A percentile compares a stretch with the other conserved stretches of the same genome.
phyloP scores from a whole-genome alignment of 441 rosid species.

The Corymbia citriodora region DNA sequence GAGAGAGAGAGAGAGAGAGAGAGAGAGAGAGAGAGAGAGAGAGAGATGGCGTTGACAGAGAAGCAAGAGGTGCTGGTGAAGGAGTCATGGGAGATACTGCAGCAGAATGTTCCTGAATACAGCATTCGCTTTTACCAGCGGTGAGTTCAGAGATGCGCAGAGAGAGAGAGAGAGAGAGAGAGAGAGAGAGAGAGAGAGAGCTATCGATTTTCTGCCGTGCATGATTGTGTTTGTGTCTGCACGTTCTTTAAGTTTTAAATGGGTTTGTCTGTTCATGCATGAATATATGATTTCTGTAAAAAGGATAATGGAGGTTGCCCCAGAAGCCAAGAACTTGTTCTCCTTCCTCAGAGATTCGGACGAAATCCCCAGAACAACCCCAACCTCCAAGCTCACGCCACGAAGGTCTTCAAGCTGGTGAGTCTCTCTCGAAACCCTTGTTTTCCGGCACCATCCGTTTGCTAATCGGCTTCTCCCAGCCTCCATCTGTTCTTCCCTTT shows the following conservation, averaged over 20 bases:
- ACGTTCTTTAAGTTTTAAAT: background rate
- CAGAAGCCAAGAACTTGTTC: conserved; percentile 48
- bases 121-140: conserved; percentile 39
- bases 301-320: conserved; percentile 58
- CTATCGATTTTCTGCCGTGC: background rate
- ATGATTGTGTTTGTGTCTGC: background rate
- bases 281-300: background rate
- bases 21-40: background rate
- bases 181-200: background rate
- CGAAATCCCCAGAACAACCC: conserved; percentile 48
- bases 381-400: conserved; percentile 64
- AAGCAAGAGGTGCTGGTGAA: conserved; percentile 57
- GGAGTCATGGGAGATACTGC: conserved; percentile 59
- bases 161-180: background rate
- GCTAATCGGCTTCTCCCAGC: background rate
- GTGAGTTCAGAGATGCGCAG: background rate
- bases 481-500: background rate
- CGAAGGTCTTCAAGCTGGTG: conserved; percentile 61
- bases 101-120: conserved; percentile 40
- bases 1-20: background rate
- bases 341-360: conserved; percentile 49
- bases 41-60: conserved; percentile 38
- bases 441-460: background rate
- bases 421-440: background rate
- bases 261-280: background rate